These are phyloP conservation scores for Stachybotrys echinatus DNA, from an alignment of 2,329 filamentous ascomycete species.

Conservation along the genomic window DNA sequence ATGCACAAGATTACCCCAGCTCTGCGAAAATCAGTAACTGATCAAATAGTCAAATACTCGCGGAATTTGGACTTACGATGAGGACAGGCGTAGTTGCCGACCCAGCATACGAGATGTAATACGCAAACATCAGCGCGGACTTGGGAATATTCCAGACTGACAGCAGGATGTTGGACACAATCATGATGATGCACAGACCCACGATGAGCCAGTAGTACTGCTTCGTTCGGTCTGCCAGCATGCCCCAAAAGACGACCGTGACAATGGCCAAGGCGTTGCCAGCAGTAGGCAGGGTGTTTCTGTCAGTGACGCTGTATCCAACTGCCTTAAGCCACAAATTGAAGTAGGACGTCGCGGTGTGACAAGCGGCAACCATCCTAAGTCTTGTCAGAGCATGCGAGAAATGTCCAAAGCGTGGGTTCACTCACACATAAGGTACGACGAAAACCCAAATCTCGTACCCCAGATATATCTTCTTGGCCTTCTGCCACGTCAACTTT, in stretches of 20 bases:
- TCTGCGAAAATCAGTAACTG: no score
- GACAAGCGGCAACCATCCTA: background rate
- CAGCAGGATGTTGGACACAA: background rate
- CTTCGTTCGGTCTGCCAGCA: background rate
- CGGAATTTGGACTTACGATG: background rate
- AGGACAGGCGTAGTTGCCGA: background rate
- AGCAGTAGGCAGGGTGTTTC: background rate
- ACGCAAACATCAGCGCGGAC: background rate
- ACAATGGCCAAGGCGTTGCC: background rate
- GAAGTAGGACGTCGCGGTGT: background rate
- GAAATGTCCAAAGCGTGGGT: background rate
- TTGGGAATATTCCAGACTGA: background rate
- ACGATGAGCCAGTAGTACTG: background rate
- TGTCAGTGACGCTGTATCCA: background rate
- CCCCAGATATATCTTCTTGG: background rate
- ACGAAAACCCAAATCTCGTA: background rate
- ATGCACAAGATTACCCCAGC: no score
- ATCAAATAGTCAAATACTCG: no score
- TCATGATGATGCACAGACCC: background rate
- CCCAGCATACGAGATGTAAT: background rate
- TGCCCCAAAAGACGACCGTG: background rate
- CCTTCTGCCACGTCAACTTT: background rate
- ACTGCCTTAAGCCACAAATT: background rate
- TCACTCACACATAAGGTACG: background rate
- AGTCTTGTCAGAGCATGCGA: background rate